Conservation (phyloP, 2,329 filamentous ascomycete genomes). For the Colletotrichum tropicicola region DNA sequence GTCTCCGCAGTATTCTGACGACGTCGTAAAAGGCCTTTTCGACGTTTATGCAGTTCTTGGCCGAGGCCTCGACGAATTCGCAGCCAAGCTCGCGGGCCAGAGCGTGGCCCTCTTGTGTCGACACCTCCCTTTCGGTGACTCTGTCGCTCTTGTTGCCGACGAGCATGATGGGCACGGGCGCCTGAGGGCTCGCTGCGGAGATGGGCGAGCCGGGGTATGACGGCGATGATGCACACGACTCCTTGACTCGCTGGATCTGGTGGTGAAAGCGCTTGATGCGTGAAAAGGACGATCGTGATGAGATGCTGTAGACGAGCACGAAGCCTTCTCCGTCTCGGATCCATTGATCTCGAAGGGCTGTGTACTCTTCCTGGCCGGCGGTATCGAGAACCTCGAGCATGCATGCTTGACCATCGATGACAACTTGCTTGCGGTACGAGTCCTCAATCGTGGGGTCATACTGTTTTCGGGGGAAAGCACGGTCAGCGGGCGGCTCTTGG, state of each 20-base stretch:
- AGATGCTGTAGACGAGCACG: slow-evolving; percentile 98
- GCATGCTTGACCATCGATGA: slow-evolving; percentile 94
- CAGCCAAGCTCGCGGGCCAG: slow-evolving; percentile 92
- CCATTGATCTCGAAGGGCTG: slow-evolving; percentile 95
- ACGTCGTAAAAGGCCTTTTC: slow-evolving; percentile 99
- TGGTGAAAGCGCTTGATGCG: slow-evolving; percentile 96
- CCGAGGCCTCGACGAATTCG: slow-evolving; percentile 96
- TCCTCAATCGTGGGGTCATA: slow-evolving; percentile 91
- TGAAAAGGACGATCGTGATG: slow-evolving; percentile 92
- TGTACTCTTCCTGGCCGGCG: slow-evolving; percentile 98
- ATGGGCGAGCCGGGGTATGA: slow-evolving; percentile 81
- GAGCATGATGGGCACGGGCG: slow-evolving; percentile 92
- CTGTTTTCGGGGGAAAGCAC: slow-evolving; percentile 47
- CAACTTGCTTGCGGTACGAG: slow-evolving; percentile 87
- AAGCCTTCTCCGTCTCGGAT: slow-evolving; percentile 98
- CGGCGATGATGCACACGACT: slow-evolving; percentile 81
- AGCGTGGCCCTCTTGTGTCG: slow-evolving; percentile 93
- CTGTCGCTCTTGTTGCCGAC: slow-evolving; percentile 85
- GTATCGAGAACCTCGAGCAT: slow-evolving; percentile 99
- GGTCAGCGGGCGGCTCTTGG: slow-evolving; percentile 27
- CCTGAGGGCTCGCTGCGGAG: slow-evolving; percentile 64
- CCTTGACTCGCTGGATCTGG: slow-evolving; percentile 97
- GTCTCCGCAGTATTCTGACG: slow-evolving; percentile 86
- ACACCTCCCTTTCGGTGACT: slow-evolving; percentile 94
- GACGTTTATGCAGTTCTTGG: slow-evolving; percentile 98